Conservation (phyloP, 164 flowering plant species). For the Dillenia suffruticosa region DNA sequence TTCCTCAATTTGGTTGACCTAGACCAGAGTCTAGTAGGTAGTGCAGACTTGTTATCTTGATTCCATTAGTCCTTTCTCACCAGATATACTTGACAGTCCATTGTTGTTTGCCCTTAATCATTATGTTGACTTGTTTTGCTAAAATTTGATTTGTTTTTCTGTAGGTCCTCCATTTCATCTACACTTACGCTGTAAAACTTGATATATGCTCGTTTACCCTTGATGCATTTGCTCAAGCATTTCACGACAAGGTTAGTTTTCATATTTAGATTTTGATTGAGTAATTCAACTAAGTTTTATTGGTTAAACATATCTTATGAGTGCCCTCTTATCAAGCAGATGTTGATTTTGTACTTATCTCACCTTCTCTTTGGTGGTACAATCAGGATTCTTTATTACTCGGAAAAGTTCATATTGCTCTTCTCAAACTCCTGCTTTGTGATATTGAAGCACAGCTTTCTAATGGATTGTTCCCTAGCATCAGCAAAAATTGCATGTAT, state of each 20-base stretch:
- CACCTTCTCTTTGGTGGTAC: constrained; percentile 2
- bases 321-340: neutral
- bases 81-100: no score
- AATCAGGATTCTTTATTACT: constrained; percentile 73
- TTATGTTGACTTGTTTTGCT: neutral
- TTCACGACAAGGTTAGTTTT: constrained; percentile 73
- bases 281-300: no score
- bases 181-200: constrained; percentile 49
- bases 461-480: constrained; percentile 35
- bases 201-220: constrained; percentile 65
- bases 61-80: no score
- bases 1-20: no score
- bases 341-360: constrained; percentile 8
- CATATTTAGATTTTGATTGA: neutral
- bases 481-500: constrained; percentile 63
- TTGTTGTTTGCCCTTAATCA: no score
- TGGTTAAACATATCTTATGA: neutral
- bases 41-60: no score
- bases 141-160: constrained; percentile 9
- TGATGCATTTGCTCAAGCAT: constrained; percentile 90
- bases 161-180: constrained; percentile 83
- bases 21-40: no score
- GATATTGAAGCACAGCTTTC: constrained; percentile 60
- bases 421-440: constrained; percentile 60
- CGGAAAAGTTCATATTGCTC: constrained; percentile 78